Evolutionary conservation across 2,329 filamentous ascomycete species (phyloP).

Genomic region (Domatiomyces globalis): DNA sequence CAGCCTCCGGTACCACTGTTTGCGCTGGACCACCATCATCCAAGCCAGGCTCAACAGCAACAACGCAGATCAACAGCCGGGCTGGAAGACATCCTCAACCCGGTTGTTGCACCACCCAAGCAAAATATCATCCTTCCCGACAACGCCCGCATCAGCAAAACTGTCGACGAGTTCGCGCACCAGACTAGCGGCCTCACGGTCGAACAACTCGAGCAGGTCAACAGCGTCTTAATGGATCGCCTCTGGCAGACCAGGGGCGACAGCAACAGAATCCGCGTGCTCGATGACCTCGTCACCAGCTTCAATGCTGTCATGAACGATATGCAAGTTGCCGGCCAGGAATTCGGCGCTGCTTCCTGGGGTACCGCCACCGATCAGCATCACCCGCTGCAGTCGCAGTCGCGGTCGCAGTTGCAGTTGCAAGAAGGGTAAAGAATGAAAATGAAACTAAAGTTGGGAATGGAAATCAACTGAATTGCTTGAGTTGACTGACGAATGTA

Average conservation of each 20-base stretch:
- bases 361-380: conserved; percentile 1
- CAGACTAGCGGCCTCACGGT: conserved; percentile 66
- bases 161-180: conserved; percentile 51
- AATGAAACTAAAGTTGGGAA: too few species aligned
- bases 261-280: conserved; percentile 69
- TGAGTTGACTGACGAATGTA: too few species aligned
- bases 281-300: conserved; percentile 26
- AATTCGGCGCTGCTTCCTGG: conserved; percentile 13
- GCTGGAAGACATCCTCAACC: conserved; percentile 15
- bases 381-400: not conserved
- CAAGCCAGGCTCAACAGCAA: not conserved
- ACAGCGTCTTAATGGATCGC: conserved; percentile 76
- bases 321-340: conserved; percentile 18
- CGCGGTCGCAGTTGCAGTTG: not conserved
- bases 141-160: conserved; percentile 39
- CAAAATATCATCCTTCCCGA: conserved; percentile 32
- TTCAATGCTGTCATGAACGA: conserved; percentile 17
- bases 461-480: too few species aligned
- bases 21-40: not conserved
- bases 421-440: not conserved
- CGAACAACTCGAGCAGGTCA: conserved; percentile 90
- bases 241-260: conserved; percentile 68
- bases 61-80: conserved; percentile 3
- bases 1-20: conserved; percentile 9
- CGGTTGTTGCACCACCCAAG: conserved; percentile 5